A percentile compares a stretch with the other conserved stretches of the same genome.
Evolutionary conservation across 148 eudicot genomes (phyloP).

Genomic region (Drosera capensis): DNA sequence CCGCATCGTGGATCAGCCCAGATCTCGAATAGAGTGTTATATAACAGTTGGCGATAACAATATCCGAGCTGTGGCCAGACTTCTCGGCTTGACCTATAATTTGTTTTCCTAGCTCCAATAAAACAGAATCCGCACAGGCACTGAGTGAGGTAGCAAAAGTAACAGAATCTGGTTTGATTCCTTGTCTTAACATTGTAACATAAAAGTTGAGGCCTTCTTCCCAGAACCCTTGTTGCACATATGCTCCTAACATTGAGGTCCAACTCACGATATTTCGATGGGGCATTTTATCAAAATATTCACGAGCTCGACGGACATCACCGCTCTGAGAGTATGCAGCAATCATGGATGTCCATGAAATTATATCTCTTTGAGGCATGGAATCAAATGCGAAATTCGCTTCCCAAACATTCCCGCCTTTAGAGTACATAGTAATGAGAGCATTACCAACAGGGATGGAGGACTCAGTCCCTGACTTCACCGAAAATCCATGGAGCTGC

Average conservation of each 20-base stretch:
- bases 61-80: conserved; percentile 13
- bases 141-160: conserved; percentile 20
- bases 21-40: conserved; percentile 21
- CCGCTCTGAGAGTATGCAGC: conserved; percentile 19
- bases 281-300: conserved; percentile 22
- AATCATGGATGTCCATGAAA: conserved; percentile 31
- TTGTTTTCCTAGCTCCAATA: conserved; percentile 21
- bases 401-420: conserved; percentile 14
- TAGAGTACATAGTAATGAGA: conserved; percentile 25
- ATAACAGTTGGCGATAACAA: conserved; percentile 22
- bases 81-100: conserved; percentile 25
- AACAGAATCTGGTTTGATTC: conserved; percentile 17
- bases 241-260: conserved; percentile 28
- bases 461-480: conserved; percentile 16
- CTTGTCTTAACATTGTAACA: conserved; percentile 20
- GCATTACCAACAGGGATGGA: conserved; percentile 27
- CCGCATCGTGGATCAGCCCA: conserved; percentile 21
- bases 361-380: conserved; percentile 21
- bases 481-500: conserved; percentile 18
- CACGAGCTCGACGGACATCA: conserved; percentile 16
- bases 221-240: conserved; percentile 15
- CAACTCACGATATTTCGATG: conserved; percentile 21
- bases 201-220: conserved; percentile 26
- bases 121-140: conserved; percentile 24
- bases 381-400: conserved; percentile 16